Base-by-base conservation (phyloP, 2,329 filamentous ascomycete species). In the Ilyonectria robusta region DNA sequence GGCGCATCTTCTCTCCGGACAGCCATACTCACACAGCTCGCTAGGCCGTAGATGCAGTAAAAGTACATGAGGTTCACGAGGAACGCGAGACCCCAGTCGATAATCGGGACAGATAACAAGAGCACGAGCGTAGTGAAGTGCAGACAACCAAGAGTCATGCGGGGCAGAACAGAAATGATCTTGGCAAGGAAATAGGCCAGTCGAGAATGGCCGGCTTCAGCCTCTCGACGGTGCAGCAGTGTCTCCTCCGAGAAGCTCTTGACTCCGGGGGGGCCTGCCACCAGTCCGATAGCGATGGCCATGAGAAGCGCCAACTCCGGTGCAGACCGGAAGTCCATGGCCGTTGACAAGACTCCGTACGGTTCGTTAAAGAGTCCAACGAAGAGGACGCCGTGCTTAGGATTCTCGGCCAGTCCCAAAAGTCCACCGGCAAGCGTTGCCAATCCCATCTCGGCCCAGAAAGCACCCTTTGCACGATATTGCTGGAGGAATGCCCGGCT, bases 141-240 rank as follows among this genome's bases (percentile, higher is more conserved):
- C 55, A 89, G 73, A 62, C 84, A 85, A 1, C 81, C 84, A 7
- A 88, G 74, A 0, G 81, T 70, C 79, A 89, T 86, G 3, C 88
- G 81, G 1, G 85, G 84, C 0, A 89, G 23, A 0, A 86, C 86
- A 0, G 84, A 84, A 0, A 88, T 2, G 2, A 86, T 81, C 75
- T 90, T 90, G 40, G 86, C 88, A 2, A 87, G 44, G 71, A 88
- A 90, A 75, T 90, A 89, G 0, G 88, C 85, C 23, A 83, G 77
- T 10, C 86, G 80, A 40, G 85, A 88, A 72, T 90, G 88, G 0
- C 88, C 87, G 0, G 87, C 84, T 47, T 86, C 85, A 4, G 86
- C 82, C 76, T 90, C 88, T 9, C 88, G 83, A 51, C 83, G 84
- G 70, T 87, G 87, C 42, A 89, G 80, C 6, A 76, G 62, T 37